Evolutionary conservation across 1,139 yeast species (phyloP), one percentile per base, ranked within the genome.

Genomic region (Pneumocystis oryctolagi): DNA sequence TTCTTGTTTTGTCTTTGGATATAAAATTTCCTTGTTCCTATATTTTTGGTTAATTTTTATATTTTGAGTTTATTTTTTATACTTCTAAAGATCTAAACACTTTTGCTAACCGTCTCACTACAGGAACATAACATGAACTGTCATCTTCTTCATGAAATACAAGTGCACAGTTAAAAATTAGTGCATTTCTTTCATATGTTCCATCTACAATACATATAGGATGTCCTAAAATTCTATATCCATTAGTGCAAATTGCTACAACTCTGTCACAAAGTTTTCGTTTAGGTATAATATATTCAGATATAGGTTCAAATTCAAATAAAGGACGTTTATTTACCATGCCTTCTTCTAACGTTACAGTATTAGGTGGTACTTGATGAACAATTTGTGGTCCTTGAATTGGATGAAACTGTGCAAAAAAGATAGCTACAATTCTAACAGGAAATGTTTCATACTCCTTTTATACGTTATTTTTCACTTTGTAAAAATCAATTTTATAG

Each of bases 371-470:
- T 0, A 89, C 95, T 71, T 94, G 97, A 69, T 87, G 87, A 3
- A 88, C 81, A n/a, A 92, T 90, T 73, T 89, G 87, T 0, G 98
- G 86, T 1, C 98, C 98, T 70, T 89, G 95, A 0, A 92, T 87
- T 0, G 97, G 97, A 70, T 94, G 97, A 74, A 92, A 92, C 0
- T 88, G 88, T 0, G 97, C 84, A 73, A 89, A 92, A 73, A 92
- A 90, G 60, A 89, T 79, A 1, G 96, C 94, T 65, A 83, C 79
- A 40, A 92, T 89, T 32, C 95, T 95, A 18, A 85, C 84, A 8
- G 65, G 65, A 61, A 62, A 62, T 16, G 55, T 25, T 12, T 25
- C 31, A 9, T 18, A 47, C 5, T 47, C 31, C 55, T 25, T 47
- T 25, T 25, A n/a, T 12, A 12, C 5, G 14, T 47, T 25, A 3